These are phyloP conservation scores for Penicillium sp. DNA, from an alignment of 2,329 filamentous ascomycete genomes.

Conservation along the genomic window DNA sequence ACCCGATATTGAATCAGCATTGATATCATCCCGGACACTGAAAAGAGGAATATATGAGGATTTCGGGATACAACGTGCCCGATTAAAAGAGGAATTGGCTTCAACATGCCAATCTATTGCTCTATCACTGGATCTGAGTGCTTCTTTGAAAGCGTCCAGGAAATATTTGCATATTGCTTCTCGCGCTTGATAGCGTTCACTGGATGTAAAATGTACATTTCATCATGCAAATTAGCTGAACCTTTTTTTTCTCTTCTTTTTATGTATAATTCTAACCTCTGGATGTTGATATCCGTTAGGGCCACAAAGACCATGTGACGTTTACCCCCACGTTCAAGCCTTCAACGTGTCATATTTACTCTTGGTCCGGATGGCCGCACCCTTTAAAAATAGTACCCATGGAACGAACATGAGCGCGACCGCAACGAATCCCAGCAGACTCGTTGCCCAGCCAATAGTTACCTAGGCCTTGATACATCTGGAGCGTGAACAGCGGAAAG, in stretches of 20 bases:
- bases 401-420: not conserved
- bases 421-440: not conserved
- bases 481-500: not conserved
- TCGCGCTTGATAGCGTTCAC: too few species aligned
- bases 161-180: too few species aligned
- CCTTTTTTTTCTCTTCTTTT: too few species aligned
- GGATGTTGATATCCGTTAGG: too few species aligned
- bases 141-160: too few species aligned
- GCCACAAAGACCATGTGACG: too few species aligned
- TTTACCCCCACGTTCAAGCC: too few species aligned
- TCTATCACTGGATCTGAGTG: conserved; percentile 14
- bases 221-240: too few species aligned
- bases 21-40: not conserved
- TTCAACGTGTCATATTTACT: too few species aligned
- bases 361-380: not conserved
- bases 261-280: too few species aligned
- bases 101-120: conserved; percentile 17
- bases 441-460: not conserved
- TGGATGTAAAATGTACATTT: too few species aligned
- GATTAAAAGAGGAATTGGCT: conserved; percentile 10
- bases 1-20: not conserved
- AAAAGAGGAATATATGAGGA: not conserved
- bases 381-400: not conserved
- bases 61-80: conserved; percentile 4
- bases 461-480: not conserved